phyloP scores from a whole-genome alignment of 257 asterid species.

The Solanum tarijense region DNA sequence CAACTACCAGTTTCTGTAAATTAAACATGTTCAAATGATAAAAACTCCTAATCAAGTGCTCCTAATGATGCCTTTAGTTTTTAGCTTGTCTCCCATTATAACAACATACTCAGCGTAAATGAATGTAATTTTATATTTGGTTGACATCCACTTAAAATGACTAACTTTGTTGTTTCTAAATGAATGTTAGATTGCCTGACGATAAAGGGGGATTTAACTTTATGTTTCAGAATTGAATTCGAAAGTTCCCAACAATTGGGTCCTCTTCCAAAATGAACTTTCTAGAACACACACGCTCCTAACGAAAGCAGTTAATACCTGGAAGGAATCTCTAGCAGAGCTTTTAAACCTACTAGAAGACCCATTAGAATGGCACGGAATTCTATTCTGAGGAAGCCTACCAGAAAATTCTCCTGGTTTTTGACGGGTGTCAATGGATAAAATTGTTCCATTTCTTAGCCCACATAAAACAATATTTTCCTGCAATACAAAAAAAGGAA shows the following conservation, averaged over 20 bases:
- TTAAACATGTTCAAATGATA: neutral
- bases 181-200: neutral
- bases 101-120: neutral
- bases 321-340: conserved; percentile 9
- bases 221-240: neutral
- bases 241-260: neutral
- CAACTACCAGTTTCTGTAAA: neutral
- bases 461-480: conserved; percentile 63
- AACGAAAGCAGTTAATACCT: conserved; percentile 1
- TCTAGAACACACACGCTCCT: neutral
- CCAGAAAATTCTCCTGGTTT: conserved; percentile 36
- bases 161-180: neutral
- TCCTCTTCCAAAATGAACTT: neutral
- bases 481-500: conserved; percentile 25
- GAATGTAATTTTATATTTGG: neutral
- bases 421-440: conserved; percentile 69
- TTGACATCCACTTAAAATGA: neutral
- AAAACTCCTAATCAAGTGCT: neutral
- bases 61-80: neutral
- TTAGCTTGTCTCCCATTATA: neutral
- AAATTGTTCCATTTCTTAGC: conserved; percentile 74
- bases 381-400: conserved; percentile 5
- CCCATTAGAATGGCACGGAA: neutral
- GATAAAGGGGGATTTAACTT: neutral
- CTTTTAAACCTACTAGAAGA: conserved; percentile 7